A percentile compares a stretch with the other conserved stretches of the same genome.
These are phyloP conservation scores for Chlorella ohadii DNA, from an alignment of 139 green algal species.

Conservation along the genomic window DNA sequence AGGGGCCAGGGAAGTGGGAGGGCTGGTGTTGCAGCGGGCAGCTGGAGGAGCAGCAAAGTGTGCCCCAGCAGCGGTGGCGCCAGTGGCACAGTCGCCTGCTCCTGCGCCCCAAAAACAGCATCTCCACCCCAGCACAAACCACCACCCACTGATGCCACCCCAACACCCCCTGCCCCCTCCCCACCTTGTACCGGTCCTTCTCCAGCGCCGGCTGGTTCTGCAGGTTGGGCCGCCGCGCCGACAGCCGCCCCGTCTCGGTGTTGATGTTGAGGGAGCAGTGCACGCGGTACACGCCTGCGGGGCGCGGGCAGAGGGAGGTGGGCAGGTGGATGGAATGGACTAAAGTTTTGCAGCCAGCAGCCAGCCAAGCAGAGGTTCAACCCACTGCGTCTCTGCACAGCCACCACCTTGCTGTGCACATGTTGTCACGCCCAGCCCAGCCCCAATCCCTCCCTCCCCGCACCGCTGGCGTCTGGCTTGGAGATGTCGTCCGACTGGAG, in stretches of 20 bases:
- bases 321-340: no score
- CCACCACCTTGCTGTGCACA: not conserved
- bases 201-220: slow-evolving; percentile 99
- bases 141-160: no score
- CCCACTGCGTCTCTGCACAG: no score
- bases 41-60: not conserved
- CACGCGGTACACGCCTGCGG: slow-evolving; percentile 67
- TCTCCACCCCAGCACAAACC: no score
- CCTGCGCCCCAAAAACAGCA: no score
- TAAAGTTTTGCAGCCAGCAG: no score
- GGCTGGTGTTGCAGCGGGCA: no score
- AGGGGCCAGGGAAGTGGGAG: no score
- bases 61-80: no score
- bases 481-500: slow-evolving; percentile 85
- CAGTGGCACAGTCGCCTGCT: no score
- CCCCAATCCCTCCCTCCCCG: not conserved
- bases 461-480: slow-evolving; percentile 47
- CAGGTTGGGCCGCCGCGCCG: slow-evolving; percentile 91
- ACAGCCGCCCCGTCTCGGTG: slow-evolving; percentile 97
- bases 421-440: no score
- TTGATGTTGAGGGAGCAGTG: slow-evolving; percentile 99
- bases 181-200: slow-evolving; percentile 96
- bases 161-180: not conserved
- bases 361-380: not conserved
- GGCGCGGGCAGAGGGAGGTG: not conserved